Conservation (phyloP, 768 basidiomycete genomes). For the Glaciozyma antarctica region DNA sequence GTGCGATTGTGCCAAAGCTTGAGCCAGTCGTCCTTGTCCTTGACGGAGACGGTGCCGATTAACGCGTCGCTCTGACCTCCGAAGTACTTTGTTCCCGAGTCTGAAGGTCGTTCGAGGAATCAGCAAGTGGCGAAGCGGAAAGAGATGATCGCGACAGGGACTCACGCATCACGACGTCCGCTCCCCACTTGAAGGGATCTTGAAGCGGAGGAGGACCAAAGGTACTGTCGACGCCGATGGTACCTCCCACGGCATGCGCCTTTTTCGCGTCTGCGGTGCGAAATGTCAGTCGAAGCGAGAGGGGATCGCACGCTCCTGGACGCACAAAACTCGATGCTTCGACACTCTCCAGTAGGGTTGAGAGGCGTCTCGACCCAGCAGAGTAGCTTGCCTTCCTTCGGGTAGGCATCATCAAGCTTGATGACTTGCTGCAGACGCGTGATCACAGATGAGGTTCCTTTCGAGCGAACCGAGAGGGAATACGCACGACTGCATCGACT, state of each 20-base stretch:
- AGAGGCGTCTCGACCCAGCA: constrained; percentile 83
- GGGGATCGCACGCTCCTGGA: background rate
- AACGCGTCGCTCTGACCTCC: constrained; percentile 50
- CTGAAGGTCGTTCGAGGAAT: constrained; percentile 38
- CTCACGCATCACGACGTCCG: background rate
- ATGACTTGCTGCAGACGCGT: background rate
- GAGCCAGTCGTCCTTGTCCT: constrained; percentile 56
- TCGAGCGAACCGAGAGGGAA: too few relatives aligned
- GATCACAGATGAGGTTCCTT: background rate
- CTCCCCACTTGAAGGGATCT: background rate
- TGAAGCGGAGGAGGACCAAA: constrained; percentile 74
- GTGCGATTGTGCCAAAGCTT: constrained; percentile 50
- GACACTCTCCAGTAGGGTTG: constrained; percentile 74
- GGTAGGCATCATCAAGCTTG: constrained; percentile 61
- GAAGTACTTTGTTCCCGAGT: constrained; percentile 48
- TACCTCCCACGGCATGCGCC: constrained; percentile 65
- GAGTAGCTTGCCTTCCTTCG: constrained; percentile 44
- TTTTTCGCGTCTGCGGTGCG: constrained; percentile 34
- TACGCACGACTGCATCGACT: constrained; percentile 40
- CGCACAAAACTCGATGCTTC: constrained; percentile 62
- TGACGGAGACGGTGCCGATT: constrained; percentile 64
- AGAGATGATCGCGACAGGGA: constrained; percentile 37
- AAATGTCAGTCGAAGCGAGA: background rate
- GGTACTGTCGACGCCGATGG: constrained; percentile 68
- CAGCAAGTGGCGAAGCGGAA: constrained; percentile 53